Base-by-base conservation (phyloP, 441 rosid genomes). In the Metrosideros polymorpha region DNA sequence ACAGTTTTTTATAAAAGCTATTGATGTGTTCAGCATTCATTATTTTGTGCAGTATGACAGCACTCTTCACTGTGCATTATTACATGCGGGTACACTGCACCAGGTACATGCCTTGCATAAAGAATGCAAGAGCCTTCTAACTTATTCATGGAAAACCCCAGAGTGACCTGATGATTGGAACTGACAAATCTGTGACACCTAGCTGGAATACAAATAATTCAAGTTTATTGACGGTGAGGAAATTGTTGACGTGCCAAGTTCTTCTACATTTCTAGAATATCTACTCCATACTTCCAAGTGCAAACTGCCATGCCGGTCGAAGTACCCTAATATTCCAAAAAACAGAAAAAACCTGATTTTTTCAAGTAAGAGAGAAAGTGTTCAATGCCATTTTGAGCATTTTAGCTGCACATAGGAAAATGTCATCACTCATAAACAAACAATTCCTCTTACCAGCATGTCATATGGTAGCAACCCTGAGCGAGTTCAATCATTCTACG, bases 381-480 rank as follows among this genome's bases (percentile, higher is more conserved):
- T 56, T 56, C 7, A 2, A 27, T 56, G 30, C 63, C 63, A 56
- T 56, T 56, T 56, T 12, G 52, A 45, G 52, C 51, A 43, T n/a
- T 79, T 43, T 83, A 52, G 61, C 79, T 5, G 84, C 45, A 32
- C 5, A 51, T 10, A 42, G 19, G 55, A 6, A 45, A 83, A 30
- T 39, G 43, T 25, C 29, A 24, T 18, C 3, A 43, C 57, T 52
- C n/a, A 30, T 51, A 83, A 19, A 83, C n/a, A 54, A 43, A 32
- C 9, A 71, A 86, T 54, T 82, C 85, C 56, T 82, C 98, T 89
- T 92, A 97, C 99, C 95, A 88, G 92, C 98, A 97, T 52, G 99
- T 96, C 97, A 97, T 95, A 92, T 95, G 99, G 90, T 94, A 91
- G 92, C 99, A 97, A 85, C 99, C 99, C 84, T 95, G 99, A 49